Base-by-base conservation (phyloP, 2,329 filamentous ascomycete genomes). In the Sclerotinia trifoliorum region DNA sequence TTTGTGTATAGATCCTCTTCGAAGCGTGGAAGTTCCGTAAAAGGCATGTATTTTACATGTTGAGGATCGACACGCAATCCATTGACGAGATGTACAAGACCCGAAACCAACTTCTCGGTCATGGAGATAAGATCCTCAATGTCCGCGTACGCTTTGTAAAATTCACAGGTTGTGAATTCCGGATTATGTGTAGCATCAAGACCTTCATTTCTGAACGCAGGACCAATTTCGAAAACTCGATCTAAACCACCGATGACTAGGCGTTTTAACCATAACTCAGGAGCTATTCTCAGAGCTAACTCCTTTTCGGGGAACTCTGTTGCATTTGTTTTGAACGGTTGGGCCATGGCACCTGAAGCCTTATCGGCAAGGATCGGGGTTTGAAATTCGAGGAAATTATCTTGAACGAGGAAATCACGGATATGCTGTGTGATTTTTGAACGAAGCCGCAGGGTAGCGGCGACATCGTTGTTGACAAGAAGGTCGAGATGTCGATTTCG, bases 131-230 rank as follows among this genome's bases (percentile, higher is more conserved):
- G 81, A 54, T 91, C 86, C 48, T 88, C 81, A 0, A 97, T 84
- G 71, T 90, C 91, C 70, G 90, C 88, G 75, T 94, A 96, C 3
- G 94, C 90, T 70, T 91, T 89, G 80, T 99, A 99, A 80, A 97
- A 98, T 80, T 99, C 95, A 82, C 94, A 98, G 70, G 92, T 98
- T 56, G 92, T 95, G 80, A 98, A 99, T 77, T 99, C 95, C 0
- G 95, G 94, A 77, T 99, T 99, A 78, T 99, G 95, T 0, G 93
- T 97, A 42, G 86, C 86, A 78, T 97, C 94, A 48, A 97, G 81
- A 78, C 93, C 92, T 81, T 99, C 95, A 77, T 99, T 99, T 55
- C 95, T 88, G 79, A 99, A 99, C 17, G 89, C 88, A 4, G 92
- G 90, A 0, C 95, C 95, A 72, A 99, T 94, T 80, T 99, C 95